Evolutionary conservation across 2,329 filamentous ascomycete species (phyloP).

Genomic region (Penicillium sp.): DNA sequence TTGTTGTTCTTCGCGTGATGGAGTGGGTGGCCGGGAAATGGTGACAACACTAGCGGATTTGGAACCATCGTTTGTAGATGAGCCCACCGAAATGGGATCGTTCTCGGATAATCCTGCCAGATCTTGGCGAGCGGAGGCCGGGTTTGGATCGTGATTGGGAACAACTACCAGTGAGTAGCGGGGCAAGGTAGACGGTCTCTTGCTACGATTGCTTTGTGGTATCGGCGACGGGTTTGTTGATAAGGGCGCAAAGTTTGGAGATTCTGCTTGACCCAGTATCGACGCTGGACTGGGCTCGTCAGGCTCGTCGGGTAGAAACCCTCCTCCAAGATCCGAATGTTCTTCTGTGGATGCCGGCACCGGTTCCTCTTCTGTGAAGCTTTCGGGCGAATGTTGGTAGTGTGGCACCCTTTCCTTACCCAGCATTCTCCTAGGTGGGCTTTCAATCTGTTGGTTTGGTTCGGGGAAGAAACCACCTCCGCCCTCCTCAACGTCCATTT

Average conservation of each 20-base stretch:
- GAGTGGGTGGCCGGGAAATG: conserved; percentile 22
- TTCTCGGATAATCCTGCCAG: conserved; percentile 20
- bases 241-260: background rate
- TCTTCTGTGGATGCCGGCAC: background rate
- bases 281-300: conserved; percentile 4
- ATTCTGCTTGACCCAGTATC: background rate
- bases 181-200: conserved; percentile 6
- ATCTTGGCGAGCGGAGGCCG: background rate
- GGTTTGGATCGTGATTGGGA: conserved; percentile 14
- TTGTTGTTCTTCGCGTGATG: background rate
- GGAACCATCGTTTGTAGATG: conserved; percentile 24
- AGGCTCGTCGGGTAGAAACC: conserved; percentile 9
- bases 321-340: conserved; percentile 1
- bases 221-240: background rate
- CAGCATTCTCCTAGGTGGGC: background rate
- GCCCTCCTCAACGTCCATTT: conserved; percentile 27
- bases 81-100: conserved; percentile 26
- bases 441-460: conserved; percentile 17
- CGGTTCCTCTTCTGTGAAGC: background rate
- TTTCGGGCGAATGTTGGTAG: background rate
- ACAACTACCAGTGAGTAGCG: conserved; percentile 35
- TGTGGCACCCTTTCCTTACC: background rate
- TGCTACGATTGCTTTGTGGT: background rate
- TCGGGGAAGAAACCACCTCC: conserved; percentile 43
- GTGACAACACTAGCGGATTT: conserved; percentile 27